Base-by-base conservation (phyloP, 2,329 filamentous ascomycete species). In the Paradendryphiella salina region DNA sequence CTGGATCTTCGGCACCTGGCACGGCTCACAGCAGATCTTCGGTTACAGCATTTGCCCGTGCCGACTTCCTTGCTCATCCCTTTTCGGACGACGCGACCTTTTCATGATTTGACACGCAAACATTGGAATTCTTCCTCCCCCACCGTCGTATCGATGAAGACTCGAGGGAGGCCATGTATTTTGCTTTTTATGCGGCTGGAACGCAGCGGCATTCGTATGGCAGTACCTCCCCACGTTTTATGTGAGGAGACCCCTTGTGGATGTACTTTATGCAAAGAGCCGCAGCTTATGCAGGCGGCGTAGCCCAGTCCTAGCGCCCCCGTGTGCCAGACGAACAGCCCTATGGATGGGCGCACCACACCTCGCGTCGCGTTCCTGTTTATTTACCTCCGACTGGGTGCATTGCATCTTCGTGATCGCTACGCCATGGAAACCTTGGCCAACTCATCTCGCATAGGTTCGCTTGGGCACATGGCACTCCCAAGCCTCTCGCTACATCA, bases 21-120 rank as follows among this genome's bases (percentile, higher is more conserved):
- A 52, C 41, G 51, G 60, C 45, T 57, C 28, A 31, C 18, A 46
- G 60, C 42, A 59, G 60, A 62, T 63, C 60, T 14, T 35, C 26
- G 48, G 42, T 35, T 40, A 3, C 28, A 41, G 32, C 23, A 51
- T 40, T 26, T 33, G 32, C 36, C 32, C 32, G 17, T 20, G 32
- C 46, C 39, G 26, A 18, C 13, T 18, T 17, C 2, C 18, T 35
- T 42, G 17, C 33, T 43, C 11, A n/a, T 43, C 37, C 44, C 46
- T 38, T 47, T 49, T 37, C 35, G 21, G 40, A 33, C 47, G 15
- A 46, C 42, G 17, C 49, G 15, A 52, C 43, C 36, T 15, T 28
- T 20, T 33, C 17, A 2, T 13, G 17, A 20, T 8, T 29, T 44
- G 21, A 34, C 10, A 6, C 23, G 23, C 23, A 26, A 26, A 35